Evolutionary conservation across 148 eudicot species (phyloP), one percentile per base, ranked within the genome.

Genomic region (Rhododendron simsii): DNA sequence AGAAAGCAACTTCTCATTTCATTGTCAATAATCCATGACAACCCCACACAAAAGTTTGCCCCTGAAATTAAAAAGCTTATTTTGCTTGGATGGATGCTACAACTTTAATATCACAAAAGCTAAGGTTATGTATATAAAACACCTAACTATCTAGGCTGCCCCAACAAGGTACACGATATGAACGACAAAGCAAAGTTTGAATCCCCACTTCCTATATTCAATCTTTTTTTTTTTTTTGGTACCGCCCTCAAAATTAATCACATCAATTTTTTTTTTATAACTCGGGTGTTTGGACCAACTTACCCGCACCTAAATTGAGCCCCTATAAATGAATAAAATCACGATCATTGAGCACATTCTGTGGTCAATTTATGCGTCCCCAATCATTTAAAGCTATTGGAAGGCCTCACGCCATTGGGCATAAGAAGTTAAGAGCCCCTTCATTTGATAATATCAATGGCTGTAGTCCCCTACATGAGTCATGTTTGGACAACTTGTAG

Each of bases 401-500:
- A 57, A 57, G 63, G 11, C 65, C n/a, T 57, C n/a, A 55, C 21
- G 16, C 20, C 61, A 55, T 51, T 55, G 61, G 61, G 2, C 20
- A 55, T 15, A 16, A 55, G 23, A 59, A 21, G 26, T 59, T 20
- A 2, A 23, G 26, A 67, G 15, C 30, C 33, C 13, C 15, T 39
- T 41, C 84, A 69, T 83, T 69, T 26, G 81, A 55, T 73, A 84
- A 44, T 73, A 84, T 44, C 10, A 48, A 51, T 11, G 33, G 76
- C 3, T 75, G 85, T 85, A 85, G 81, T 47, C 82, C 82, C 83
- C 85, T 21, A 61, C 75, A 37, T 2, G 53, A 75, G 85, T 84
- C 83, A 85, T 61, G 78, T 47, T 87, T 48, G 78, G 73, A 79
- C 82, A 83, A 84, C 63, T 83, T 83, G 83, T 83, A 80, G 45